Evolutionary conservation across 1,284 basidiomycete species (phyloP), one percentile per base, ranked within the genome.

Genomic region (Apiotrichum siamense): DNA sequence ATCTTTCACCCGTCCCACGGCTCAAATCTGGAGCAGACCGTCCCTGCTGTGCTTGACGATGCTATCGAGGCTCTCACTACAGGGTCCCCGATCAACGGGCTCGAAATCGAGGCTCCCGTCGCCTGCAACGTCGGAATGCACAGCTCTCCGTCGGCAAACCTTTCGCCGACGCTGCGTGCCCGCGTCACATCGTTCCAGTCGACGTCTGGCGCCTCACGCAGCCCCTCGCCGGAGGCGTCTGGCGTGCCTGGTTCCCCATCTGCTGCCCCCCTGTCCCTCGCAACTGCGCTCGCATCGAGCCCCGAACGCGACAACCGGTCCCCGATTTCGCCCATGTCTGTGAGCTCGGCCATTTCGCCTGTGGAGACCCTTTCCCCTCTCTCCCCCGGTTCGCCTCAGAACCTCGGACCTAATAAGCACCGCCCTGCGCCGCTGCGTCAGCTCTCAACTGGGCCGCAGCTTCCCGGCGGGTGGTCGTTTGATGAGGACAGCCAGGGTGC

Each of bases 31-130:
- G 70, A 73, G 49, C 65, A 69, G 32, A 65, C 65, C 3, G 72
- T 75, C 20, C 73, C 73, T 0, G 69, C 73, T 2, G 73, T 72
- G 0, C 52, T 75, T 41, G 70, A 73, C 44, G 72, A 73, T 51
- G 73, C 73, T 6, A 67, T 75, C 32, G 72, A 75, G 55, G 73
- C 73, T 3, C 58, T 75, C 31, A 61, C 64, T 0, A 61, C 59
- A 0, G 37, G 27, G 9, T 52, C 61, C 15, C 54, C 49, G 7
- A 42, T 64, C 17, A 58, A 62, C 17, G 64, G 60, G 11, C 43
- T 72, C 32, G 70, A 73, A 51, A 73, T 73, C 32, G 70, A 73
- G 52, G 62, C 65, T 23, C 65, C 65, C 11, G 55, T 36, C 7
- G 39, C 50, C 25, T 41, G 31, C 4, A 27, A 20, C 25, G 23